Base-by-base conservation (phyloP, 257 asterid genomes). In the Mitragyna speciosa region DNA sequence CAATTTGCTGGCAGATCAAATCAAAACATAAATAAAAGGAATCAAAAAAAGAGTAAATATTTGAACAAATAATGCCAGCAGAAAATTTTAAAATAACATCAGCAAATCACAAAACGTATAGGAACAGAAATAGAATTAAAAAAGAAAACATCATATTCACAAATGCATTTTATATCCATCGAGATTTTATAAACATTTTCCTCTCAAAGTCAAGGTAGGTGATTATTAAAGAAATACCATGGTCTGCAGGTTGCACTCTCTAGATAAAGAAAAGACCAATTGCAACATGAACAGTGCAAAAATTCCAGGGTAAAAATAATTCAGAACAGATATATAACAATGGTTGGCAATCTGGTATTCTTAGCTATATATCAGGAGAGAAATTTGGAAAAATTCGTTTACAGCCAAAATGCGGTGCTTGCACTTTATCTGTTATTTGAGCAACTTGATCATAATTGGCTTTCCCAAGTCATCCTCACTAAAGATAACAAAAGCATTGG, bases 1-100 rank as follows among this genome's bases (percentile, higher is more conserved):
- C 97, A 85, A 96, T 96, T 92, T 90, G 95, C 99, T 96, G 93
- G 80, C 63, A 59, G 70, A 84, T 80, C 64, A 85, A 73, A 81
- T 77, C 72, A 80, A 59, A 41, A 78, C 10, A 52, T 65, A 69
- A 78, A 84, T 79, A 49, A 81, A 78, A 78, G 63, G 76, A 71
- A 87, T 74, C 80, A 87, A 63, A 54, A 75, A 14, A 80, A 70
- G 61, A 75, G 73, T 75, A 69, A 30, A 33, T 11, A 2, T 26
- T 19, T 28, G 22, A 41, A 12, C 4, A 30, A 17, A n/a, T 12
- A n/a, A n/a, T 43, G 31, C 11, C 5, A 59, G 17, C 7, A 54
- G 64, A 59, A 43, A 67, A 59, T 48, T 63, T n/a, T 45, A 54
- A 8, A 56, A 17, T 7, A 43, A 51, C 24, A 67, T 19, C 33